phyloP scores from a whole-genome alignment of 202 grass and related monocot species.

The Setaria italica region DNA sequence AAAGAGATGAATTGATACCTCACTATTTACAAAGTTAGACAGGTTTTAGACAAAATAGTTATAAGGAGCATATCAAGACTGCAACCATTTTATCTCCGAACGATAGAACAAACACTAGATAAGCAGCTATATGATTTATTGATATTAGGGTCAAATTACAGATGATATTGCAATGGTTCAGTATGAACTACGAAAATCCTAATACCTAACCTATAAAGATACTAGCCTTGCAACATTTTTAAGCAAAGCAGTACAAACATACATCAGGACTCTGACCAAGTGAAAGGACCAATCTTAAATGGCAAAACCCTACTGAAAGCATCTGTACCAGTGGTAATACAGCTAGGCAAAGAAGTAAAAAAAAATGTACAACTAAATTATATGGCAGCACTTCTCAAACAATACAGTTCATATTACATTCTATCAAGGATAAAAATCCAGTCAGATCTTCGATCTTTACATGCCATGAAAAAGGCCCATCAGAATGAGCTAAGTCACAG shows the following conservation, averaged over 20 bases:
- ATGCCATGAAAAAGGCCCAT: slow-evolving; percentile 47
- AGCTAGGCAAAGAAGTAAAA: slow-evolving; percentile 32
- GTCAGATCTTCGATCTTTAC: slow-evolving; percentile 46
- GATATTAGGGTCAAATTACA: background rate
- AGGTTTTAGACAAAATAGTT: no score
- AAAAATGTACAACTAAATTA: slow-evolving; percentile 36
- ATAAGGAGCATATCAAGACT: no score
- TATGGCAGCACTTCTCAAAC: slow-evolving; percentile 37
- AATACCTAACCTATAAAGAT: background rate
- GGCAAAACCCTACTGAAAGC: slow-evolving; percentile 9
- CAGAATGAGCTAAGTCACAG: slow-evolving; percentile 21
- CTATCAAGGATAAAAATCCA: slow-evolving; percentile 41
- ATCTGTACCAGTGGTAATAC: slow-evolving; percentile 20
- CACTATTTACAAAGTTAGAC: no score
- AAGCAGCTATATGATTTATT: background rate
- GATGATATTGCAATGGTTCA: background rate
- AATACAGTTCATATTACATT: slow-evolving; percentile 52
- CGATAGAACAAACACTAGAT: slow-evolving; percentile 12
- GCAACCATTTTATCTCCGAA: background rate
- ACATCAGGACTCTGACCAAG: slow-evolving; percentile 12
- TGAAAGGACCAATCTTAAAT: slow-evolving; percentile 37
- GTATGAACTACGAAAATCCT: background rate
- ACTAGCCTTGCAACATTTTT: slow-evolving; percentile 5
- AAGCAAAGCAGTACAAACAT: slow-evolving; percentile 9
- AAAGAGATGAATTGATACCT: no score